Base-by-base conservation (phyloP, 2,329 filamentous ascomycete species). In the Xylariales sp. region DNA sequence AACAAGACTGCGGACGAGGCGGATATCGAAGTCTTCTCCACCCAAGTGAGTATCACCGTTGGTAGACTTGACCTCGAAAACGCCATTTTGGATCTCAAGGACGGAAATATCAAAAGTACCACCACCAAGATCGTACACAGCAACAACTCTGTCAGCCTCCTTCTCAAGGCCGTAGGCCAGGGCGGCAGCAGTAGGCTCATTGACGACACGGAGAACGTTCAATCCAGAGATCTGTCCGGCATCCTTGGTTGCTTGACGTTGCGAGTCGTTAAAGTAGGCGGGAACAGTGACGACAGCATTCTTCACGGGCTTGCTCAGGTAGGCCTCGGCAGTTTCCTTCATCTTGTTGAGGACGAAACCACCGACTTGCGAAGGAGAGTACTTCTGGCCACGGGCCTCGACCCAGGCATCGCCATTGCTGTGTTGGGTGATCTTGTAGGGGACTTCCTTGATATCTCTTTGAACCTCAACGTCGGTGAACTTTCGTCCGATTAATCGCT, bases 91-190 rank as follows among this genome's bases (percentile, higher is more conserved):
- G 63, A 97, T 96, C 73, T 95, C 89, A 12, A 97, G 84, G 49
- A 96, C 84, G 50, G 90, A 96, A 70, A 97, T 94, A 88, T 97
- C 91, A 71, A 97, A 97, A 56, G 90, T 97, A 81, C 90, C 90
- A 80, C 90, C 90, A 74, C 90, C 90, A 59, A 97, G 80, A 84
- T 97, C 90, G 76, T 95, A 97, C 65, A 97, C 90, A 56, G 90
- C 89, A 59, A 96, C 86, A 47, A 95, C 73, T 52, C 86, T 80
- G 73, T 96, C 89, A 50, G 82, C 78, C 67, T 93, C 86, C 80
- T 95, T 96, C 74, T 96, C 90, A 38, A 96, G 80, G 72, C 91
- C 91, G 63, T 97, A 97, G 49, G 91, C 91, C 55, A 97, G 81
- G 50, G 91, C 91, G 54, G 91, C 91, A 60, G 91, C 91, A 53